These are phyloP conservation scores for Parachaetomium inaequale DNA, from an alignment of 495 filamentous ascomycete genomes.

Conservation along the genomic window DNA sequence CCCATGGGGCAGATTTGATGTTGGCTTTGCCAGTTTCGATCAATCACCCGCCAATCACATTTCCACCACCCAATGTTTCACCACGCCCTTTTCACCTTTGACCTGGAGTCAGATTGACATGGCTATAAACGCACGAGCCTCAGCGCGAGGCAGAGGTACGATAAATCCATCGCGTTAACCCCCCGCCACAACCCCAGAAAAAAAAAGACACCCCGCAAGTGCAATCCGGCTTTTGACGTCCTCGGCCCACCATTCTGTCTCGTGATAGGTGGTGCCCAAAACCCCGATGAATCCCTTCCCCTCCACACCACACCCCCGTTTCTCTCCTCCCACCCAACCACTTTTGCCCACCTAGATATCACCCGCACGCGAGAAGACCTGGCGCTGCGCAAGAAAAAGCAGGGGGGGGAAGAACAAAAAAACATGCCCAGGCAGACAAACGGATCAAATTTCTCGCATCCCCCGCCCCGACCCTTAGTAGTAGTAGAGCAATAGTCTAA, in stretches of 20 bases:
- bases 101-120: no score
- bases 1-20: no score
- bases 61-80: no score
- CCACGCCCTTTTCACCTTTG: no score
- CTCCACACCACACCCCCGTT: neutral
- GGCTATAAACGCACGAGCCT: no score
- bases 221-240: neutral
- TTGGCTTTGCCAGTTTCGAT: no score
- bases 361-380: neutral
- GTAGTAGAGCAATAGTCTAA: conserved; percentile 12
- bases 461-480: neutral
- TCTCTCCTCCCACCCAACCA: neutral
- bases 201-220: neutral
- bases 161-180: no score
- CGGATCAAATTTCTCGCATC: neutral
- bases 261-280: no score
- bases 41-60: no score
- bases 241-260: neutral
- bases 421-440: neutral
- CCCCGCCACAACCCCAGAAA: neutral
- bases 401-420: neutral
- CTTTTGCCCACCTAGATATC: neutral
- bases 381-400: neutral
- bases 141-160: no score
- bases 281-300: no score